Evolutionary conservation across 257 asterid species (phyloP), one percentile per base, ranked within the genome.

Genomic region (Nemophila menziesii): DNA sequence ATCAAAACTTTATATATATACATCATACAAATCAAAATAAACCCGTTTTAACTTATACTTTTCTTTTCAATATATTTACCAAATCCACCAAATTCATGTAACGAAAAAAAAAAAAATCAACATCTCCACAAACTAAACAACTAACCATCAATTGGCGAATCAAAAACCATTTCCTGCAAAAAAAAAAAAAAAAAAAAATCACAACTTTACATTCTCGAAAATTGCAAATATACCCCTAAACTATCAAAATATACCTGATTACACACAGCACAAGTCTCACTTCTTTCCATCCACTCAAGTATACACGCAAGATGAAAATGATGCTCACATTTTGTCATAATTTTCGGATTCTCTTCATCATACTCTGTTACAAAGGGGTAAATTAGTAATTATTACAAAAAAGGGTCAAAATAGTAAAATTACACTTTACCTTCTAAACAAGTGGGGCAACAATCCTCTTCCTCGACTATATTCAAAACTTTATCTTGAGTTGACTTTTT

Each of bases 221-320:
- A 1, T 4, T 11, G 17, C 10, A n/a, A 49, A 49, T 13, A 56
- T 4, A 15, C 36, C 2, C 19, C 33, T 20, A 24, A 16, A 4
- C 5, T 22, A 9, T n/a, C 18, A 5, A 42, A 46, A 22, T 39
- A 22, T 53, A 80, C 97, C 97, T 83, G 82, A 62, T 71, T 85
- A 43, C 97, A 87, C 48, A 87, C 79, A 11, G 95, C 89, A 62
- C 95, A 83, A 2, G 82, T 82, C 37, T 77, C 82, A 60, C 95
- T 83, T 72, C 95, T 80, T 73, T 83, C 97, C 93, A 75, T 73
- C 97, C 97, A 87, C 67, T 87, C 97, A 23, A 87, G 86, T 57
- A 87, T 80, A 69, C 95, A 87, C 22, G 92, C 72, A 17, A 87
- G 79, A 65, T 87, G 97, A 62, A 80, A 87, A 55, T 80, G 86